A percentile compares a stretch with the other conserved stretches of the same genome.
phyloP scores from a whole-genome alignment of 495 filamentous ascomycete genomes.

The Chaetomium cochliodes region DNA sequence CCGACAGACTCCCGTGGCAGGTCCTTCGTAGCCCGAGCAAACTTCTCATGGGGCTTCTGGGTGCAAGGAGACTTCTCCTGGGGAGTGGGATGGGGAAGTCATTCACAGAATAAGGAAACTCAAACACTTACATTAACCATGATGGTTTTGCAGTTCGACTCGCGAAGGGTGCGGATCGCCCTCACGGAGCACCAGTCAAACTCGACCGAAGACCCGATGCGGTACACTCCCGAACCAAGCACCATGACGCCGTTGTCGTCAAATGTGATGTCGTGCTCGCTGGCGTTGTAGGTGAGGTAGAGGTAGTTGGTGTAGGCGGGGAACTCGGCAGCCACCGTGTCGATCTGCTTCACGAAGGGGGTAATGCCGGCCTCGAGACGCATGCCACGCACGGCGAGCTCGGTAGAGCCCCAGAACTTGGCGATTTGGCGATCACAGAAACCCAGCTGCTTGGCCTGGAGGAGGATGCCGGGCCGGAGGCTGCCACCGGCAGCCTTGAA shows the following conservation, averaged over 20 bases:
- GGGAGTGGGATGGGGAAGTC: not conserved
- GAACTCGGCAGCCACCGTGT: conserved; percentile 97
- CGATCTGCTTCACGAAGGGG: conserved; percentile 94
- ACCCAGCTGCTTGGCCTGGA: conserved; percentile 85
- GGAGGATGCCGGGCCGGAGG: conserved; percentile 54
- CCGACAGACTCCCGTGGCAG: too few relatives aligned
- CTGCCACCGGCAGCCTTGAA: conserved; percentile 71
- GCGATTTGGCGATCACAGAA: conserved; percentile 93
- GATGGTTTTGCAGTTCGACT: conserved; percentile 87
- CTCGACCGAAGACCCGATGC: conserved; percentile 95
- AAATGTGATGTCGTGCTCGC: conserved; percentile 80
- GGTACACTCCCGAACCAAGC: conserved; percentile 92
- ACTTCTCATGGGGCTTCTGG: too few relatives aligned
- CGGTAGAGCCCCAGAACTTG: conserved; percentile 89
- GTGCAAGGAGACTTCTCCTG: too few relatives aligned
- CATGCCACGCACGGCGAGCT: conserved; percentile 78
- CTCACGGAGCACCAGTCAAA: conserved; percentile 99
- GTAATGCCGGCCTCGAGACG: conserved; percentile 80
- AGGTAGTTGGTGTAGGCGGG: conserved; percentile 95
- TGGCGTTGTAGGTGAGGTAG: conserved; percentile 93
- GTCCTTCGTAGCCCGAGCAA: too few relatives aligned
- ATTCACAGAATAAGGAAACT: too few relatives aligned
- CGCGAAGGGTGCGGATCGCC: conserved; percentile 87
- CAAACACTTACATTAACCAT: conserved; percentile 72
- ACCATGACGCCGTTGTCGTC: conserved; percentile 93